Evolutionary conservation across 2,329 filamentous ascomycete genomes (phyloP).

Genomic region (Fusarium verticillioides): DNA sequence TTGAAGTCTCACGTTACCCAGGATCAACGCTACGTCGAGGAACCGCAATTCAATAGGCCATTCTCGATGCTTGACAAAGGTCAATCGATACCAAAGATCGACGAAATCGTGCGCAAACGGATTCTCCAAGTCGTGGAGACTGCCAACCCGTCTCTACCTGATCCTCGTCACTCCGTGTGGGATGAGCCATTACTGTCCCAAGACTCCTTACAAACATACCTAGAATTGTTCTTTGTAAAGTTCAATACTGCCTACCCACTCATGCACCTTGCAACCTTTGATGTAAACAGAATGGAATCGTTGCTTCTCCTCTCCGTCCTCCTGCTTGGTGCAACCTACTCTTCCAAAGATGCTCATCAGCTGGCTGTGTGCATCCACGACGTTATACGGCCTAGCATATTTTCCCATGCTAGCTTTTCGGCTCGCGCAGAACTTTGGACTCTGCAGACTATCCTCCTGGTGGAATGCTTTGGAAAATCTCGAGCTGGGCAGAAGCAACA

Average conservation of each 20-base stretch:
- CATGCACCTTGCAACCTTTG: slow-evolving; percentile 1
- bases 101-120: background rate
- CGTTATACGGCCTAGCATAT: background rate
- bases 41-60: slow-evolving; percentile 2
- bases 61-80: slow-evolving; percentile 2
- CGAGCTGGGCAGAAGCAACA: slow-evolving; percentile 71
- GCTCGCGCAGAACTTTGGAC: slow-evolving; percentile 70
- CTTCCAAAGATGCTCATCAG: background rate
- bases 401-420: slow-evolving; percentile 55
- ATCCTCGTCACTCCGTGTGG: background rate
- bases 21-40: background rate
- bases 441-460: slow-evolving; percentile 68
- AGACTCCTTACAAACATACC: background rate
- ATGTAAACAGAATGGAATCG: background rate
- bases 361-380: slow-evolving; percentile 6
- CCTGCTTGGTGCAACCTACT: background rate
- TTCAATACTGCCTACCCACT: slow-evolving; percentile 5
- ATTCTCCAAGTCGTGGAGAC: background rate
- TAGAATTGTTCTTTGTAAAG: background rate
- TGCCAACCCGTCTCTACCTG: background rate
- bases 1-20: fast-evolving
- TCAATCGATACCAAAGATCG: background rate
- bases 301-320: background rate
- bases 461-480: slow-evolving; percentile 73
- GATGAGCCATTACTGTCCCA: background rate